Evolutionary conservation across 257 asterid genomes (phyloP).

Genomic region (Solanum sitiens): DNA sequence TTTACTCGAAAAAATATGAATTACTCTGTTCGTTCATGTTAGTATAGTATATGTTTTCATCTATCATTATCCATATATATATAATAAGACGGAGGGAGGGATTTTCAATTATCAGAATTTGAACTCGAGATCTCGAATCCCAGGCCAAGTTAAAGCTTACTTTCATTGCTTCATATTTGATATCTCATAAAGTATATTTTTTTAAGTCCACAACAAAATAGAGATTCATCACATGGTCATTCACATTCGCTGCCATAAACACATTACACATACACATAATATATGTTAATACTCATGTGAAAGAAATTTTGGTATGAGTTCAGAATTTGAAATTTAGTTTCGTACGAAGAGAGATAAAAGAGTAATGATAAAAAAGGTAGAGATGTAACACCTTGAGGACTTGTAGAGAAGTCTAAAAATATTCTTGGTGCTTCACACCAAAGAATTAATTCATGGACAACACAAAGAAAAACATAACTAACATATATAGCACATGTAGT

Average conservation of each 20-base stretch:
- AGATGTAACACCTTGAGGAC: not conserved
- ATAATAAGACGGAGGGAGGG: not conserved
- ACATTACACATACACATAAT: not conserved
- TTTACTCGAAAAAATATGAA: too few relatives aligned
- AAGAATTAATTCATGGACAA: not conserved
- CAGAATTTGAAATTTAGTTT: not conserved
- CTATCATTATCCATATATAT: not conserved
- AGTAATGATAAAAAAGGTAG: too few relatives aligned
- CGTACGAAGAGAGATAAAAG: not conserved
- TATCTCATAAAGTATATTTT: not conserved
- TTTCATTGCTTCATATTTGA: not conserved
- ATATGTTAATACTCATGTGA: not conserved
- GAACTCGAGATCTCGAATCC: not conserved
- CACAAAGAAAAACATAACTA: not conserved
- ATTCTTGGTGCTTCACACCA: not conserved
- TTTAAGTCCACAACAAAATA: not conserved
- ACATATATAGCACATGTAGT: not conserved
- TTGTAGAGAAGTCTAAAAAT: not conserved
- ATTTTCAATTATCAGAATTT: not conserved
- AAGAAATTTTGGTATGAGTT: not conserved
- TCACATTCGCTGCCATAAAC: not conserved
- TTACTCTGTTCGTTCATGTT: too few relatives aligned
- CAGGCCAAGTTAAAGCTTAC: not conserved
- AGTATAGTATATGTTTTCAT: too few relatives aligned
- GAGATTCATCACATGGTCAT: not conserved